Evolutionary conservation across 1,284 basidiomycete genomes (phyloP), one percentile per base, ranked within the genome.

Genomic region (Xerocomus nothofagi): DNA sequence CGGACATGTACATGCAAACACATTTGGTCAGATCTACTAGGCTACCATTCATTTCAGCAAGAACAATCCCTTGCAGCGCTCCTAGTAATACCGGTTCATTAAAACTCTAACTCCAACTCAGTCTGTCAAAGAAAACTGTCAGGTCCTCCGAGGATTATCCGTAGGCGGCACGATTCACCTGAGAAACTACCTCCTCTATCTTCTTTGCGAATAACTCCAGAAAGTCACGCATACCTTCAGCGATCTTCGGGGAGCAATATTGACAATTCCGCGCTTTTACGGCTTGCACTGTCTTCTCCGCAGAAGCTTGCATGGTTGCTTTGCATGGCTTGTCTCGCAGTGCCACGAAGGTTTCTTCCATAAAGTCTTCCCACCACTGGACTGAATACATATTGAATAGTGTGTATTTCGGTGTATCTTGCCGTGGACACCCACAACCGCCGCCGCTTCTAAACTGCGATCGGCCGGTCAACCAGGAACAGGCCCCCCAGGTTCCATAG

Each of bases 321-420:
- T 20, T 49, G 32, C 50, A 65, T 14, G 60, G 60, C 18, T 47
- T 58, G 21, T 61, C 53, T 32, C 20, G 37, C 31, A 65, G 24
- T 2, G 39, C 39, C 14, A 11, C 5, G 11, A 52, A 61, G 3
- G 21, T 41, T 12, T 46, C 37, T 6, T 48, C 37, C 51, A 61
- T 47, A 14, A 62, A 65, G 4, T 46, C 34, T 6, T 26, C 40
- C 64, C 60, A 66, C 62, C 62, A 58, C 14, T 41, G 11, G 6
- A 38, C 39, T 8, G 56, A 20, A 3, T 2, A 27, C 0, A 0
- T 2, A 3, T 27, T 5, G 12, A 56, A 53, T 3, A 44, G 6
- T 4, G 0, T 3, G 5, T 38, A 43, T 11, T 0, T n/a, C 2
- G 26, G 3, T 18, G 2, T 8, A 17, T 17, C 4, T 9, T 24